Conservation (phyloP, 1,284 basidiomycete genomes). For the Papiliotrema fonsecae region DNA sequence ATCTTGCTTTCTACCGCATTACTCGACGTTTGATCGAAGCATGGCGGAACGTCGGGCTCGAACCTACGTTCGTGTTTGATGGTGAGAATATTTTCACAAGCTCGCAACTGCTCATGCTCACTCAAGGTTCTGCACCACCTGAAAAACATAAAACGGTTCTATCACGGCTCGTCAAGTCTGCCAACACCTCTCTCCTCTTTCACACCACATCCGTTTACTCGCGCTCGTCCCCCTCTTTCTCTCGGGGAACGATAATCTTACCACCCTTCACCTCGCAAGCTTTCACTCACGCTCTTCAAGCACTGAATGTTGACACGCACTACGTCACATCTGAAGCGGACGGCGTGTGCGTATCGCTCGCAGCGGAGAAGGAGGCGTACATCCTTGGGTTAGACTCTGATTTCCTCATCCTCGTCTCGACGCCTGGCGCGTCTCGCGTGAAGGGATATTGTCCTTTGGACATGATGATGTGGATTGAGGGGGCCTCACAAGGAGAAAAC, state of each 20-base stretch:
- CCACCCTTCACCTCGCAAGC: constrained; percentile 65
- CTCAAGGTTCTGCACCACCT: constrained; percentile 63
- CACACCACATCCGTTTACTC: constrained; percentile 73
- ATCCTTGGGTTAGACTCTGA: constrained; percentile 77
- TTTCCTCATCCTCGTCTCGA: constrained; percentile 69
- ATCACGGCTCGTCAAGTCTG: constrained; percentile 55
- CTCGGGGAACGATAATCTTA: constrained; percentile 58
- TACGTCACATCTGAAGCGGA: constrained; percentile 84
- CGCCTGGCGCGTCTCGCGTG: constrained; percentile 52
- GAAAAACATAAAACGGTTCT: constrained; percentile 69
- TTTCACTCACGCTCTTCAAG: constrained; percentile 59
- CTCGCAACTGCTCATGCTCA: constrained; percentile 5
- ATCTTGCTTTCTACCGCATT: constrained; percentile 56
- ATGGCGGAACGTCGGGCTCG: constrained; percentile 69
- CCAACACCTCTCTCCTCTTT: constrained; percentile 68
- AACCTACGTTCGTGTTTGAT: constrained; percentile 84
- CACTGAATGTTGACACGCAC: constrained; percentile 46
- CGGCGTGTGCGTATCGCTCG: constrained; percentile 75
- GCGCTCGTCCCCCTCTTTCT: constrained; percentile 65
- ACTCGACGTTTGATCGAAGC: constrained; percentile 58
- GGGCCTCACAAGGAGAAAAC: constrained; percentile 2
- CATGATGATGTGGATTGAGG: constrained; percentile 65
- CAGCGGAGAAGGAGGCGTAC: constrained; percentile 66
- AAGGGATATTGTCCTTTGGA: constrained; percentile 72
- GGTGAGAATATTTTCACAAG: constrained; percentile 55